Base-by-base conservation (phyloP, 2,329 filamentous ascomycete species). In the Keithomyces neogunnii region DNA sequence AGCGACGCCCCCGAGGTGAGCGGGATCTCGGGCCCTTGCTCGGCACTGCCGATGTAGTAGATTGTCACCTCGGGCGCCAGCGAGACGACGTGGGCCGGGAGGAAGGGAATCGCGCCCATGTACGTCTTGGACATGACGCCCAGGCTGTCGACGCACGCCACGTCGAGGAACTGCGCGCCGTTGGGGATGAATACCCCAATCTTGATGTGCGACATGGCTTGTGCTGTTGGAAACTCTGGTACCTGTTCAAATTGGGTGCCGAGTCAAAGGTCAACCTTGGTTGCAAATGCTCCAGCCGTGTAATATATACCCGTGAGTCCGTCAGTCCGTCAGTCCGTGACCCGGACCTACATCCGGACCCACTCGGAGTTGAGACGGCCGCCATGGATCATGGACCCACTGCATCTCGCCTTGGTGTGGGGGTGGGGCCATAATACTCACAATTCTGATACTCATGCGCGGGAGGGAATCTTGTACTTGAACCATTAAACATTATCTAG, bases 141-240 rank as follows among this genome's bases (percentile, higher is more conserved):
- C 19, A 81, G 68, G 48, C 78, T 63, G 60, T 80, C 76, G 49
- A 78, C 66, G 47, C 71, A 72, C 8, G 76, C 76, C 4, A 69
- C 58, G 60, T 81, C 77, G 19, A 80, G 71, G 7, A 77, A 61
- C 55, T 81, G 77, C 9, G 68, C 66, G 1, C 66, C 66, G 2
- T 57, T 54, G 2, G 76, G 75, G 47, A 78, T 64, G 60, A 77
- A 78, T 51, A 81, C 74, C 28, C 76, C 77, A 47, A 80, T 69
- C 42, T 62, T 69, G 52, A 79, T 57, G 50, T 51, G 38, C 44
- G 55, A 50, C 26, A 29, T 30, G 26, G 40, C 26, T 29, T 44
- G 5, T 44, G 40, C 13, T 35, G 33, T 35, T 35, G 10, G 10
- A 10, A 6, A 35, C 33, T 10, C 6, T 35, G 33, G 33, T 35